These are phyloP conservation scores for Aspergillus kassunensis DNA, from an alignment of 495 filamentous ascomycete genomes.

Conservation along the genomic window DNA sequence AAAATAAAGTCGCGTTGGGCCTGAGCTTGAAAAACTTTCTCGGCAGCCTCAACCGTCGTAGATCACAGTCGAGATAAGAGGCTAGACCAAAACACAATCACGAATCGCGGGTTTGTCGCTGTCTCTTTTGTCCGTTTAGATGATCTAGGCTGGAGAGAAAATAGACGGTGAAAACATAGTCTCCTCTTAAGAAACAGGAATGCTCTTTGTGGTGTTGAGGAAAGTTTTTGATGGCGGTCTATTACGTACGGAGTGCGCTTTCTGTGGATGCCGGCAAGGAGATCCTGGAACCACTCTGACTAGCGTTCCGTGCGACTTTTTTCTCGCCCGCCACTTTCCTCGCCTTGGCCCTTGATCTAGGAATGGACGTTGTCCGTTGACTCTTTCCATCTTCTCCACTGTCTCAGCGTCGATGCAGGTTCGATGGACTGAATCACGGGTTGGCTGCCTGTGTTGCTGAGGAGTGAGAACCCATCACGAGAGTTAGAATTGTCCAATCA, in stretches of 20 bases:
- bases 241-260: constrained; percentile 14
- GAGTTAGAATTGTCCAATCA: too few species aligned
- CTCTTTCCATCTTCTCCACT: not conserved
- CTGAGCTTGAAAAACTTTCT: constrained; percentile 2
- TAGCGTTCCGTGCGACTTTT: constrained; percentile 15
- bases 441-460: too few species aligned
- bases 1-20: constrained; percentile 4
- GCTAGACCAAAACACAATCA: not conserved
- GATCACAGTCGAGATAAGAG: constrained; percentile 4
- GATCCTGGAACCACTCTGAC: constrained; percentile 2
- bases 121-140: not conserved
- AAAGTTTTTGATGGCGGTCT: constrained; percentile 4
- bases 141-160: not conserved
- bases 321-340: constrained; percentile 12
- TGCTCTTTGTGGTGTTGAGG: constrained; percentile 1
- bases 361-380: not conserved
- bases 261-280: constrained; percentile 9
- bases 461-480: too few species aligned
- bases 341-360: not conserved
- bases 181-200: not conserved
- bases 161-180: not conserved
- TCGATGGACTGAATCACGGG: not conserved
- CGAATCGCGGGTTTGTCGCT: not conserved
- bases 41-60: not conserved
- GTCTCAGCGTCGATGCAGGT: not conserved